These are phyloP conservation scores for Monosporascus sp. DNA, from an alignment of 2,329 filamentous ascomycete species.

Conservation along the genomic window DNA sequence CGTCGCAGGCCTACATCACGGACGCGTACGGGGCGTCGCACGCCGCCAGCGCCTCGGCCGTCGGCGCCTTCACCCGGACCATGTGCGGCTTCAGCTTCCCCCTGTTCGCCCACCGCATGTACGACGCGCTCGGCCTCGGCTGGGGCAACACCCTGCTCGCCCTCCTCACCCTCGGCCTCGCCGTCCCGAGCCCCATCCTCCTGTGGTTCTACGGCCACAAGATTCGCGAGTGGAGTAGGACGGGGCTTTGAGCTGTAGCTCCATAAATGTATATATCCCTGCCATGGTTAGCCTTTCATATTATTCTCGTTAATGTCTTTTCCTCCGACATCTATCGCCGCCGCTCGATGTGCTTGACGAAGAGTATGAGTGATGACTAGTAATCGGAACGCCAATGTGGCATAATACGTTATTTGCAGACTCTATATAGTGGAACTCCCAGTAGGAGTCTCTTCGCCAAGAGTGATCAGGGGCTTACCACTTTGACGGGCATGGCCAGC, in stretches of 20 bases:
- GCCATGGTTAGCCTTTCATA: too few relatives aligned
- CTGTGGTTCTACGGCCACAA: not conserved
- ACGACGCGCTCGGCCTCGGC: not conserved
- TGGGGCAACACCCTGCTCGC: not conserved
- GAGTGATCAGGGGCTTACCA: too few relatives aligned
- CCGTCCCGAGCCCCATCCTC: not conserved
- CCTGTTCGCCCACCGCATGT: not conserved
- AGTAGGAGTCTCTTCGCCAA: too few relatives aligned
- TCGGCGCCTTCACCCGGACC: not conserved
- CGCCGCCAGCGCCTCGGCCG: not conserved
- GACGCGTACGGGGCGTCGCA: not conserved
- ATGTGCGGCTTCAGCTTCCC: not conserved
- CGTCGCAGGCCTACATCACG: slow-evolving; percentile 47
- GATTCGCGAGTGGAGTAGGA: not conserved
- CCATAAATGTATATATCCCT: too few relatives aligned
- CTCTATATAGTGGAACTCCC: too few relatives aligned
- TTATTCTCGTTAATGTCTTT: too few relatives aligned
- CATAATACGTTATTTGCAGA: too few relatives aligned
- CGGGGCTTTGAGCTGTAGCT: not conserved
- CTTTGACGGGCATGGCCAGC: too few relatives aligned
- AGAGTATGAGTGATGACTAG: too few relatives aligned
- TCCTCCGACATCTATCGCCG: too few relatives aligned
- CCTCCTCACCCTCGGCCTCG: not conserved
- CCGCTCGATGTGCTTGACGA: too few relatives aligned
- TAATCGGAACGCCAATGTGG: too few relatives aligned